Evolutionary conservation across 2,329 filamentous ascomycete genomes (phyloP), one percentile per base, ranked within the genome.

Genomic region (Paecilomyces formosus): DNA sequence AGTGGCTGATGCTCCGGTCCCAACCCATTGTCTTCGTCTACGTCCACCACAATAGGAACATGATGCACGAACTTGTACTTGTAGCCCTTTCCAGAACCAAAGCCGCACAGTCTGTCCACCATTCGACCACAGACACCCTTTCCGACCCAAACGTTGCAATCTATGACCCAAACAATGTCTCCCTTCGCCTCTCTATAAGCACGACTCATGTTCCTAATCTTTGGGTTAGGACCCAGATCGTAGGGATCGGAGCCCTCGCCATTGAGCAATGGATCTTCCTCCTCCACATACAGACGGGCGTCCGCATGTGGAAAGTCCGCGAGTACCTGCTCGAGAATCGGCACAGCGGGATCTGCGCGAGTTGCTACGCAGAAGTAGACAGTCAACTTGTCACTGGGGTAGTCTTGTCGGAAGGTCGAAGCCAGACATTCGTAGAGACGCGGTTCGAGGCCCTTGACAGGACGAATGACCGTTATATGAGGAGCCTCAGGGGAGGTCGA

Each of bases 131-230:
- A 85, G 0, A 91, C 90, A 11, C 89, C 89, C 51, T 80, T 85
- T 5, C 85, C 85, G 35, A 97, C 82, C 94, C 95, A 99, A 55
- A 99, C 86, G 69, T 99, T 99, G 78, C 92, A 97, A 75, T 99
- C 94, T 21, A 96, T 83, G 55, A 97, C 87, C 94, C 94, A 99
- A 22, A 99, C 81, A 26, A 97, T 82, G 69, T 97, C 92, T 1
- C 89, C 88, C 63, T 88, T 87, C 1, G 92, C 90, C 70, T 97
- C 92, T 28, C 92, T 81, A 70, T 97, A 99, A 2, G 91, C 92
- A 51, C 91, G 85, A 71, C 92, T 97, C 81, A 97, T 90, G 72
- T 99, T 99, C 55, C 94, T 83, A 66, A 99, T 95, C 79, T 99
- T 99, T n/a, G 94, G 94, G 69, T 99, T 99, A 1, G 94, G 94